phyloP scores from a whole-genome alignment of 768 basidiomycete species.

The Russula sp. region DNA sequence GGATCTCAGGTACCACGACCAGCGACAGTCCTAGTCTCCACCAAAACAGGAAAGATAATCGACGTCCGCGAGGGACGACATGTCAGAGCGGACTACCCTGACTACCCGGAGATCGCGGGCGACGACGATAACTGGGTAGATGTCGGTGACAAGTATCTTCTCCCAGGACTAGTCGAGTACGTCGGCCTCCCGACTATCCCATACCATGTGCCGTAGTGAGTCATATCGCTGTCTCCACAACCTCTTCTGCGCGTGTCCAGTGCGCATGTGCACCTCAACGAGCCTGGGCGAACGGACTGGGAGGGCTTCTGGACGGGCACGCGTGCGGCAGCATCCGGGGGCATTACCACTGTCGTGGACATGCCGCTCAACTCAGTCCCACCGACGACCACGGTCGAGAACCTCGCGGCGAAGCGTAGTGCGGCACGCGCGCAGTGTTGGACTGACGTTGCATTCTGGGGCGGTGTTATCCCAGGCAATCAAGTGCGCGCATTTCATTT shows the following conservation, averaged over 20 bases:
- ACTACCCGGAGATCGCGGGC: slow-evolving; percentile 24
- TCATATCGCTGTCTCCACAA: neutral
- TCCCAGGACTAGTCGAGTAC: slow-evolving; percentile 52
- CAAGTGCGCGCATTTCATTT: slow-evolving; percentile 39
- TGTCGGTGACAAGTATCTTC: slow-evolving; percentile 34
- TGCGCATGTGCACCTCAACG: slow-evolving; percentile 89
- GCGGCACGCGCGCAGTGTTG: slow-evolving; percentile 70
- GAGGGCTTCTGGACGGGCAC: slow-evolving; percentile 94
- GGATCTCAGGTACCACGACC: slow-evolving; percentile 22
- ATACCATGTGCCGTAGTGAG: neutral
- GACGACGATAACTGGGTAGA: slow-evolving; percentile 29
- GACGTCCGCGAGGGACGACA: slow-evolving; percentile 27
- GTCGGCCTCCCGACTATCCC: slow-evolving; percentile 21
- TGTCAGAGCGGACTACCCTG: slow-evolving; percentile 20
- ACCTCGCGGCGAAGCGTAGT: slow-evolving; percentile 62
- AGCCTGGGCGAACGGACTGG: slow-evolving; percentile 90
- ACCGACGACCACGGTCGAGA: slow-evolving; percentile 79
- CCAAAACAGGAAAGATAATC: slow-evolving; percentile 35
- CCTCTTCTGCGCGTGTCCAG: slow-evolving; percentile 32
- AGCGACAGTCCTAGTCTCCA: slow-evolving; percentile 39
- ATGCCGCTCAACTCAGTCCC: slow-evolving; percentile 99
- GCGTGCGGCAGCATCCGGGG: slow-evolving; percentile 82
- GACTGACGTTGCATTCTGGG: slow-evolving; percentile 89
- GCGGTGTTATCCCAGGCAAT: slow-evolving; percentile 90
- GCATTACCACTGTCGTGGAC: slow-evolving; percentile 92